phyloP scores from a whole-genome alignment of 2,329 filamentous ascomycete species.

The Diaporthe vexans region DNA sequence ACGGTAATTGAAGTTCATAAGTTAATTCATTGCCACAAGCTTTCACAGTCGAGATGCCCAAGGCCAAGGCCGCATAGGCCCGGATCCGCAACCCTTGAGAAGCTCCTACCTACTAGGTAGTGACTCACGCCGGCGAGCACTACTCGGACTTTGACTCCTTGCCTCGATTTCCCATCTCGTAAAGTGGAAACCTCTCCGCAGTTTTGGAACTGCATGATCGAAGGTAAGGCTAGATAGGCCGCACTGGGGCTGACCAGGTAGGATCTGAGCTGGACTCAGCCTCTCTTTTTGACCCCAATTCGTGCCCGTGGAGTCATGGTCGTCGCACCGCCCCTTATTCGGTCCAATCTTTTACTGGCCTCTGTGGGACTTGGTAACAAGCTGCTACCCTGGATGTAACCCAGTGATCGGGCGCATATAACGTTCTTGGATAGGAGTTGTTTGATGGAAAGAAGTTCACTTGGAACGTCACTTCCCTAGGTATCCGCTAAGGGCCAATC shows the following conservation, averaged over 20 bases:
- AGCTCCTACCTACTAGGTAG: slow-evolving; percentile 4
- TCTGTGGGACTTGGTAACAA: slow-evolving; percentile 8
- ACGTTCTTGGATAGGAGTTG: background rate
- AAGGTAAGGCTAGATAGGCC: background rate
- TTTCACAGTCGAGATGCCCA: background rate
- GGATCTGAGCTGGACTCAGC: slow-evolving; percentile 27
- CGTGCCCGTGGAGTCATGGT: slow-evolving; percentile 23
- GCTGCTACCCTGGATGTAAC: background rate
- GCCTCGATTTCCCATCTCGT: background rate
- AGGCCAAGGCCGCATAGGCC: background rate
- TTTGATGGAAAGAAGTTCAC: background rate
- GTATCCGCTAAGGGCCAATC: background rate
- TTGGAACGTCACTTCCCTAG: background rate
- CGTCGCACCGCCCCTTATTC: slow-evolving; percentile 6
- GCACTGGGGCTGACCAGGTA: slow-evolving; percentile 14
- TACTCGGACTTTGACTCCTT: background rate
- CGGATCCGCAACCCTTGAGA: background rate
- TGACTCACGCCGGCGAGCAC: slow-evolving; percentile 35
- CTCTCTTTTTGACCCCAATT: slow-evolving; percentile 11
- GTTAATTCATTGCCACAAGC: background rate
- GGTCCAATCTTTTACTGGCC: background rate
- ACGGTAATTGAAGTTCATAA: background rate
- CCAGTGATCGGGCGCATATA: slow-evolving; percentile 1
- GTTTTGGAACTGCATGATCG: background rate
- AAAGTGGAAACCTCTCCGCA: background rate